These are phyloP conservation scores for Phoma sp. DNA, from an alignment of 2,329 filamentous ascomycete species.

Conservation along the genomic window DNA sequence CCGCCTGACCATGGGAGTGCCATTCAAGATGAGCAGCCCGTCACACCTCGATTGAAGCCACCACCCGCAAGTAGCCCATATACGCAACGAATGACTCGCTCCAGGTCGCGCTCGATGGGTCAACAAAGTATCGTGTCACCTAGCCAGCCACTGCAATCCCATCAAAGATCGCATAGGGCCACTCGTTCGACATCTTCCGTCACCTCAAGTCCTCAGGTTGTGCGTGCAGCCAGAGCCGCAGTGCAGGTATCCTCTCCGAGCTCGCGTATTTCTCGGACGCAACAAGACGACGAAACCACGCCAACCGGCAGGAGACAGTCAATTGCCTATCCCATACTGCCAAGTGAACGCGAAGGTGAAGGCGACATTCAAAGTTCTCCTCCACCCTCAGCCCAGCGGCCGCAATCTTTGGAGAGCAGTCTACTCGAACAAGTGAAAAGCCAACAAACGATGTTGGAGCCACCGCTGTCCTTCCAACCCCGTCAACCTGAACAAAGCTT, in stretches of 20 bases:
- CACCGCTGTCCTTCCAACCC: conserved; percentile 29
- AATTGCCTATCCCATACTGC: not conserved
- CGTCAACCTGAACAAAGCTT: conserved; percentile 31
- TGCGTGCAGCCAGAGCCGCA: not conserved
- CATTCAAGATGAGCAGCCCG: conserved; percentile 1
- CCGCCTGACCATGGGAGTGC: conserved; percentile 23
- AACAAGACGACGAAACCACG: not conserved
- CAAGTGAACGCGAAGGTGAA: conserved; percentile 20
- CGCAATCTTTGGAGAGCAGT: conserved; percentile 21
- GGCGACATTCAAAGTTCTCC: conserved; percentile 20
- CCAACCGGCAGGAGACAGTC: not conserved
- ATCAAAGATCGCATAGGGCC: not conserved
- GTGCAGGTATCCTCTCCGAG: not conserved
- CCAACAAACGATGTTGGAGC: conserved; percentile 27
- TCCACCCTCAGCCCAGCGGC: conserved; percentile 18
- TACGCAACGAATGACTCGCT: not conserved
- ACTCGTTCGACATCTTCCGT: conserved; percentile 7
- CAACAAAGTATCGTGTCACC: conserved; percentile 3
- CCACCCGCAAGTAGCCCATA: not conserved
- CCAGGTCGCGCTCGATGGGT: not conserved
- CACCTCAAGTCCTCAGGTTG: conserved; percentile 3
- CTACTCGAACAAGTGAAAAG: conserved; percentile 36
- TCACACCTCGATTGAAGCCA: conserved; percentile 7
- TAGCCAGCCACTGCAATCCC: conserved; percentile 1
- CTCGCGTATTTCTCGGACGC: not conserved